Base-by-base conservation (phyloP, 257 asterid species). In the Linderniella brevidens region DNA sequence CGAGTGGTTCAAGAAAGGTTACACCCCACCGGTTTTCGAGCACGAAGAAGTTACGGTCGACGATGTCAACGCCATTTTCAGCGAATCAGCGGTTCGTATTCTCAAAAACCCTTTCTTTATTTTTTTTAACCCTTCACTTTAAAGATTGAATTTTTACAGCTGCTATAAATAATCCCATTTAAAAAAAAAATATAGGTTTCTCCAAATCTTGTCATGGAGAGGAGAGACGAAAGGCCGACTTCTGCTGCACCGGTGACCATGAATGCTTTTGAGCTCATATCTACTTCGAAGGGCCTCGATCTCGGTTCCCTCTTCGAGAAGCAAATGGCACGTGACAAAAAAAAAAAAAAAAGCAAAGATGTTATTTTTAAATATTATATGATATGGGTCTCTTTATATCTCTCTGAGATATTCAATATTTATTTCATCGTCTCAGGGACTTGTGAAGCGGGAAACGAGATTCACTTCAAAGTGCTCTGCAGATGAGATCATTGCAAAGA, bases 1-100 rank as follows among this genome's bases (percentile, higher is more conserved):
- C 45, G 83, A 71, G 38, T 80, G 92, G 92, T 80, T 80, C 70
- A 76, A 68, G 63, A 76, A 76, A 67, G 92, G 92, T 43, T 76
- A 76, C 58, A 71, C 59, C 38, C 67, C 74, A 50, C 87, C 92
- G 1, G 35, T 60, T 41, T 80, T 73, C 48, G 70, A 67, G 41
- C 74, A 71, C 9, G 87, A 68, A 57, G 77, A 74, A 17, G 78
- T 67, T 52, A 64, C 60, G 57, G 68, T 80, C 11, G 87, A 68
- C 42, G 87, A 77, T 54, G 78, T 80, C 54, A 60, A 80, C 56
- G 78, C 79, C 17, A 63, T 80, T 40, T 77, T 80, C 57, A 58
- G 59, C 57, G 92, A 80, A 54, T 56, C 73, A 17, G 53, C 41
- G 20, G 92, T 76, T 59, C 11, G 80, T 39, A 42, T 60, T 45